Conservation (phyloP, 495 filamentous ascomycete species). For the Collariella sp. region DNA sequence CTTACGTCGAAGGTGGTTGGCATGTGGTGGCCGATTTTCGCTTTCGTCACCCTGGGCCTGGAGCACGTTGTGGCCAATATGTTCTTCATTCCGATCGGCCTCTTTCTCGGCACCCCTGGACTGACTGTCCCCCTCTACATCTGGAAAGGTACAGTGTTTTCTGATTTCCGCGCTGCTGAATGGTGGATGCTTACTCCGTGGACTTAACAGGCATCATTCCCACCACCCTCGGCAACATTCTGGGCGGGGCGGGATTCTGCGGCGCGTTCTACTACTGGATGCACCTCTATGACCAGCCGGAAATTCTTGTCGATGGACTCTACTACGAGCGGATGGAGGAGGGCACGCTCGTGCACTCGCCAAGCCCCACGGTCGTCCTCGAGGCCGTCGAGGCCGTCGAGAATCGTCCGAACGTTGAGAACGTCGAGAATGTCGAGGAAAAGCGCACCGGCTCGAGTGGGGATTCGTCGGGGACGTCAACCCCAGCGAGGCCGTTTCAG, state of each 20-base stretch:
- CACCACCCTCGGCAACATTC: conserved; percentile 47
- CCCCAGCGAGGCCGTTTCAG: neutral
- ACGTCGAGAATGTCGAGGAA: no score
- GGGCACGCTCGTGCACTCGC: no score
- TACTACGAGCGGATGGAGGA: conserved; percentile 10
- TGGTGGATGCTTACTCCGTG: neutral
- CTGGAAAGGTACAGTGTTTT: conserved; percentile 46
- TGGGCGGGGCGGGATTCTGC: conserved; percentile 48
- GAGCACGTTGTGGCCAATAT: conserved; percentile 60
- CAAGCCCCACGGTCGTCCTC: neutral
- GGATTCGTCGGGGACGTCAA: neutral
- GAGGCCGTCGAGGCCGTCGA: neutral
- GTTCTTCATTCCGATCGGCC: conserved; percentile 53
- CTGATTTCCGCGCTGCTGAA: neutral
- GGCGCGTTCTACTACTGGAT: conserved; percentile 46
- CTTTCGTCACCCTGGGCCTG: conserved; percentile 50
- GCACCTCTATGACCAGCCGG: conserved; percentile 28
- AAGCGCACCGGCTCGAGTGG: conserved; percentile 3
- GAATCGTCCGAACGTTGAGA: no score
- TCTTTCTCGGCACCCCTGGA: conserved; percentile 43
- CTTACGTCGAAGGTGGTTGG: conserved; percentile 48
- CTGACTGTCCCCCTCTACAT: conserved; percentile 50
- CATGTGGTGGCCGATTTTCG: conserved; percentile 58
- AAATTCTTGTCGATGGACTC: conserved; percentile 17
- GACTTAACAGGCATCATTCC: conserved; percentile 42